Base-by-base conservation (phyloP, 2,329 filamentous ascomycete genomes). In the Cordyceps cicadae region DNA sequence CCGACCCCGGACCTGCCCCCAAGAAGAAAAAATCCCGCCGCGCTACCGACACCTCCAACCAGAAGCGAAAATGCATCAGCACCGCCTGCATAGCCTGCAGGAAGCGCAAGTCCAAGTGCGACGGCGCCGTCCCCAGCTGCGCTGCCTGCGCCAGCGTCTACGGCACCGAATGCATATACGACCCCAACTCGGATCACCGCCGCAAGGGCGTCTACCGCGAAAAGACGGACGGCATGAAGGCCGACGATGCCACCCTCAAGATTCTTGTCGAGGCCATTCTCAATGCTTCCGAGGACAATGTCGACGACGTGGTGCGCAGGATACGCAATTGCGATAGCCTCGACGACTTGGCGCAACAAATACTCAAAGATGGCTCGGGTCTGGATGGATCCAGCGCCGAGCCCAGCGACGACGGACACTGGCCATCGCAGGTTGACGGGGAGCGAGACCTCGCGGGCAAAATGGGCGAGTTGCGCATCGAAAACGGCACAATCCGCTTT, bases 121-220 rank as follows among this genome's bases (percentile, higher is more conserved):
- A 97, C 74, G 93, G 93, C 62, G 92, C 92, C 60, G 80, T 89
- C 5, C 93, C 93, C 6, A 92, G 90, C 67, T 97, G 94, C 71
- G 93, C 93, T 8, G 93, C 94, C n/a, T 99, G 94, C 75, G 86
- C 90, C 64, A 96, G 92, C 67, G 93, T 97, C 59, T 97, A 99
- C 71, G 84, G 86, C 63, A 94, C 90, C 63, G 86, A 89, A 76
- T 97, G 94, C 72, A 81, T 97, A 65, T 97, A 97, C 79, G 93
- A 97, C 70, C 93, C 92, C 3, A 95, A 92, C 70, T 96, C 92
- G 62, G 94, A 99, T 72, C 92, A 97, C 72, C 88, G 94, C 54
- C 87, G 94, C 55, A 97, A 97, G 73, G 94, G 94, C 63, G 94
- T 97, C 54, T 97, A 97, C 74, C 92, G 93, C 70, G 92, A 96